Conservation (phyloP, 495 filamentous ascomycete genomes). For the Penicillium canescens region DNA sequence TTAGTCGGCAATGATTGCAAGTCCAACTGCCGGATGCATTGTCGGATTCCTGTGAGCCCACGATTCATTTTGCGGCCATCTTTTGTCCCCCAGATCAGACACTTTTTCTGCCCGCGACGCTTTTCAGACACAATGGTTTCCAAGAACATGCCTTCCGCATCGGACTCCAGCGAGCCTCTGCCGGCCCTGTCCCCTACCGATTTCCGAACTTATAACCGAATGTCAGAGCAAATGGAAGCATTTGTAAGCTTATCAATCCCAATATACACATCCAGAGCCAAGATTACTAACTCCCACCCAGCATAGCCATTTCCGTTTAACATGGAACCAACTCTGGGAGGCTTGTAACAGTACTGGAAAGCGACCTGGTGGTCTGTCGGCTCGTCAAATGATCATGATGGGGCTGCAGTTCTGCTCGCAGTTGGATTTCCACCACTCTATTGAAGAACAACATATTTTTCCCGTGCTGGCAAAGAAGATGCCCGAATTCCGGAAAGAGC, state of each 20-base stretch:
- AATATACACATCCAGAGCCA: background rate
- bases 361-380: conserved; percentile 56
- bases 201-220: conserved; percentile 65
- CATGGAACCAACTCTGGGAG: conserved; percentile 68
- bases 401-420: conserved; percentile 67
- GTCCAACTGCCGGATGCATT: conserved; percentile 25
- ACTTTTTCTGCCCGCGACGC: conserved; percentile 1
- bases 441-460: conserved; percentile 84
- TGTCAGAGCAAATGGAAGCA: conserved; percentile 77
- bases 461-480: conserved; percentile 75
- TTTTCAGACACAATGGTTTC: conserved; percentile 4
- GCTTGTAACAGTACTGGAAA: conserved; percentile 57
- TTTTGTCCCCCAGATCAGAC: background rate
- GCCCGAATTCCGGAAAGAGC: conserved; percentile 71
- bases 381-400: conserved; percentile 62
- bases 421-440: conserved; percentile 75
- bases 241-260: conserved; percentile 49
- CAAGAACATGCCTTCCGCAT: conserved; percentile 1
- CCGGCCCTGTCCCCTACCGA: conserved; percentile 54
- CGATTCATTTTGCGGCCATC: conserved; percentile 4
- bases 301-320: conserved; percentile 76
- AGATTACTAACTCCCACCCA: conserved; percentile 23
- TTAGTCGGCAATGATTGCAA: conserved; percentile 12
- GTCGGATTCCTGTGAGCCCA: conserved; percentile 9
- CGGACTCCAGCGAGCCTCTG: conserved; percentile 5